These are phyloP conservation scores for Solanum tarijense DNA, from an alignment of 257 asterid species.

Conservation along the genomic window DNA sequence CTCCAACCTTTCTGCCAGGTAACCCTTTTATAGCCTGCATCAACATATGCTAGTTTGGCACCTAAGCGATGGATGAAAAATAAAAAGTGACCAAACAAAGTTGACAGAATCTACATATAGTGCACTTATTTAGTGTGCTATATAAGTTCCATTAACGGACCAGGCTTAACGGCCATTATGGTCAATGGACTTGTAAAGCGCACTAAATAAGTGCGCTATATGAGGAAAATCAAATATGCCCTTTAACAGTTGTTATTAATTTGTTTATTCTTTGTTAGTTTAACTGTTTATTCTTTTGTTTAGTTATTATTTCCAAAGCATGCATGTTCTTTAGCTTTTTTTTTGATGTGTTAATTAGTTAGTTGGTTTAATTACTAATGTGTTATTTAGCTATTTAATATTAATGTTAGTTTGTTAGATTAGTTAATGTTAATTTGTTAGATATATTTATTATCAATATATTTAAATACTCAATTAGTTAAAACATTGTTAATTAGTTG, in stretches of 20 bases:
- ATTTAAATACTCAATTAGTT: neutral
- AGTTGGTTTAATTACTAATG: neutral
- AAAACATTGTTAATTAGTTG: neutral
- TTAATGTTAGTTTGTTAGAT: neutral
- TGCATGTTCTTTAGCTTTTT: neutral
- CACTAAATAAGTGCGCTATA: neutral
- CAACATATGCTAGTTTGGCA: neutral
- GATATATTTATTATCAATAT: neutral
- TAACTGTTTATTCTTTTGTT: neutral
- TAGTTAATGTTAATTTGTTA: neutral
- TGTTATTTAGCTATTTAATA: neutral
- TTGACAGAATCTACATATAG: neutral
- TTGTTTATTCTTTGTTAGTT: neutral
- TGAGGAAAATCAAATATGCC: neutral
- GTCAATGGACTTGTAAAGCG: neutral
- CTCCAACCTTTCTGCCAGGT: conserved; percentile 86
- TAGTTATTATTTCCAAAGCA: neutral
- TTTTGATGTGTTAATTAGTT: neutral
- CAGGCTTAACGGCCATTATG: neutral
- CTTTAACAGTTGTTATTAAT: neutral
- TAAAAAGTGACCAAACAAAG: neutral
- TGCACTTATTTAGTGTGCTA: neutral
- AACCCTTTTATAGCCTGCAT: neutral
- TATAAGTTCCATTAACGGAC: neutral
- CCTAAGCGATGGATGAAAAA: neutral